phyloP scores from a whole-genome alignment of 108 stramenopile species.

The Nannochloropsis granulata region DNA sequence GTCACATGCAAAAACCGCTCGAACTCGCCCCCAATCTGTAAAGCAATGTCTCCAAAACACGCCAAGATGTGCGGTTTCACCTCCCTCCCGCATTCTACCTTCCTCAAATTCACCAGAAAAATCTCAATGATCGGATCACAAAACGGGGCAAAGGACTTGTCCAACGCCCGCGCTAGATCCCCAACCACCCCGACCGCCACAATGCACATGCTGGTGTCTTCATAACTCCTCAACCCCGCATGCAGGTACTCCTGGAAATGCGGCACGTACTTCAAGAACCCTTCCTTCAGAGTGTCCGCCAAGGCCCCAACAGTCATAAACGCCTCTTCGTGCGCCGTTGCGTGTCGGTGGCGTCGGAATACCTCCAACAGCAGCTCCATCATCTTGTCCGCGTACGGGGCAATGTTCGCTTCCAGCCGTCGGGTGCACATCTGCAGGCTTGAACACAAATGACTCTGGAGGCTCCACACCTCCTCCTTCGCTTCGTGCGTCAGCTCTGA shows the following conservation, averaged over 20 bases:
- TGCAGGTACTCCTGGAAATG: constrained; percentile 61
- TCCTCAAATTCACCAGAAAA: constrained; percentile 64
- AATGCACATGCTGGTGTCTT: constrained; percentile 71
- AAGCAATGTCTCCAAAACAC: constrained; percentile 86
- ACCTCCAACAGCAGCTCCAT: constrained; percentile 71
- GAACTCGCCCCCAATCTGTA: constrained; percentile 70
- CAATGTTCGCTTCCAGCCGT: constrained; percentile 55
- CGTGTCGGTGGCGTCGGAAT: constrained; percentile 39
- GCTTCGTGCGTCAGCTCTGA: constrained; percentile 60
- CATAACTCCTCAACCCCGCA: constrained; percentile 63
- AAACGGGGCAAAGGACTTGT: constrained; percentile 58
- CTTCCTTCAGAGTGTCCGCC: constrained; percentile 58
- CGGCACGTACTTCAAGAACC: constrained; percentile 79
- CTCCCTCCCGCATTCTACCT: constrained; percentile 44
- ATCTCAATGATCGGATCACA: constrained; percentile 77
- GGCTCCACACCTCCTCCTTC: constrained; percentile 59
- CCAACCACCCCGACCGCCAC: constrained; percentile 79
- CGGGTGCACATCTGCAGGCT: constrained; percentile 56
- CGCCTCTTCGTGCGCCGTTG: constrained; percentile 79
- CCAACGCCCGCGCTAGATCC: constrained; percentile 74
- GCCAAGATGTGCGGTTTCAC: constrained; percentile 86
- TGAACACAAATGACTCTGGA: constrained; percentile 66
- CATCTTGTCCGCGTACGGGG: constrained; percentile 54
- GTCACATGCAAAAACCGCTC: constrained; percentile 38
- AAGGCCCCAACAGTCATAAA: constrained; percentile 72